Evolutionary conservation across 306 rosid genomes (phyloP), one percentile per base, ranked within the genome.

Genomic region (Spatholobus suberectus): DNA sequence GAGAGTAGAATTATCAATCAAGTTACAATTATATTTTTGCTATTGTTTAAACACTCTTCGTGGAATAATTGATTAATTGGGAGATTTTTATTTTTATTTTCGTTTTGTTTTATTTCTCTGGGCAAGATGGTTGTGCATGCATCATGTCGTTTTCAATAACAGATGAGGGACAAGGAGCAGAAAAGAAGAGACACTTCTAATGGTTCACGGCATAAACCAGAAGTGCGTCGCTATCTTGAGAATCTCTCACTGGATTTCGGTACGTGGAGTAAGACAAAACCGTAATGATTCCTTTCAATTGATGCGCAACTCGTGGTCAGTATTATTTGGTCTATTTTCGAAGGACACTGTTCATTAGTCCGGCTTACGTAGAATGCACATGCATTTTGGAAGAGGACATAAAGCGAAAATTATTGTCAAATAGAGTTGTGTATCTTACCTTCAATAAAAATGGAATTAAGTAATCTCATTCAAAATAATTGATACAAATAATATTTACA

Each of bases 191-290:
- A 46, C 78, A 80, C 62, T 69, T 80, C 65, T 4, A 37, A 63
- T 59, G 85, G 85, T 21, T 76, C 84, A 40, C 26, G 73, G 81
- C 75, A 34, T 55, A 7, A 77, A 38, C 24, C 9, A 57, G 27
- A 20, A 69, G 57, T 35, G 82, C 65, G 70, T 76, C 51, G 54
- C 74, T 10, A 59, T 62, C 68, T 17, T 4, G 3, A 63, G 41
- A 73, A 78, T 35, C 75, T 78, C 73, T 44, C 54, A 34, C 14
- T 5, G 41, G 78, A 83, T 86, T 67, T 83, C 73, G 78, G 14
- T 61, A 41, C 10, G 79, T 70, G 79, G 82, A 83, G 54, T 49
- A 47, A 83, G 71, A 81, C 85, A 79, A 69, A 84, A 41, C 47
- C 67, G 9, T 52, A 74, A 82, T 67, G 44, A 82, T 76, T 81